Base-by-base conservation (phyloP, 2,329 filamentous ascomycete species). In the Zymoseptoria passerinii region DNA sequence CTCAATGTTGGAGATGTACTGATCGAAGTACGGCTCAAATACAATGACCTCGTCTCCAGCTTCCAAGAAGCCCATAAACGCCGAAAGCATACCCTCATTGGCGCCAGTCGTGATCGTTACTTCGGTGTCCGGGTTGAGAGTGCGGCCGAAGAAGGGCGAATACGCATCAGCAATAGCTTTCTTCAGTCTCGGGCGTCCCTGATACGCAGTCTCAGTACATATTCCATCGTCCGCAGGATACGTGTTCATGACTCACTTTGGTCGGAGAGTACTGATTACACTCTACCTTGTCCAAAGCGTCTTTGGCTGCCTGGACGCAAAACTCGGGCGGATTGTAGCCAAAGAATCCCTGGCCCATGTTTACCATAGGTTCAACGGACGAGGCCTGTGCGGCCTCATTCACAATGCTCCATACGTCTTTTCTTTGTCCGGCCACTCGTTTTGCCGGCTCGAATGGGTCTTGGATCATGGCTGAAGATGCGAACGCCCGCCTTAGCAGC, bases 251-350 rank as follows among this genome's bases (percentile, higher is more conserved):
- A 35, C 54, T 53, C 73, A 82, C 80, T 80, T 91, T 94, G 19
- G 94, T 96, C 2, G 92, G 94, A 20, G 91, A 92, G 80, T 99
- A 99, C 79, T 99, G 94, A 75, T 99, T 99, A 81, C 92, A 96
- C 66, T 97, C 94, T 20, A 99, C 92, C 54, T 85, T 83, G 70
- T 96, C 87, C 54, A 99, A 82, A 48, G 92, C 92, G 48, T 87
- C 79, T 75, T 96, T 97, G 54, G 94, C 94, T 49, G 94, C 94
- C 67, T 96, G 83, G 64, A 96, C 79, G 64, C 96, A 90, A 74
- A 96, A 97, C 40, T 86, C 75, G 7, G 92, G 92, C 58, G 92
- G 92, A 71, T 97, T 97, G 75, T 97, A 97, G 59, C 92, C 92
- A 67, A 90, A 92, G 80, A 90, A 90, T 56, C 84, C 83, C 73